Evolutionary conservation across 225 moss, liverwort and hornwort species (phyloP).

Genomic region (Antitrichia curtipendula): DNA sequence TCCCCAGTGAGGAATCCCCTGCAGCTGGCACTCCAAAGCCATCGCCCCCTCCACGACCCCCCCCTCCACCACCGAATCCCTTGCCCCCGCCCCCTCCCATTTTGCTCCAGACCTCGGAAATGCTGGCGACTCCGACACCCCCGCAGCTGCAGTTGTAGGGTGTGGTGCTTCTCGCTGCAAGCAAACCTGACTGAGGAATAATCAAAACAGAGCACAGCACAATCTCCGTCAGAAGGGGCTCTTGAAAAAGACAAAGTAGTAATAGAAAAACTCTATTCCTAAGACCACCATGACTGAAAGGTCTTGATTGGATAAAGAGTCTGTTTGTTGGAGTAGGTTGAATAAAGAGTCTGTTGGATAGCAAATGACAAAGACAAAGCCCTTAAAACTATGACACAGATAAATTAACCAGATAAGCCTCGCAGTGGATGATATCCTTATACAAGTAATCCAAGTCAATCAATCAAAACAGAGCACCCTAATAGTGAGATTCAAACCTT

Average conservation of each 20-base stretch:
- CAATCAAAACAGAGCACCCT: background rate
- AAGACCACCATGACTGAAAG: background rate
- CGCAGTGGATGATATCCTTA: background rate
- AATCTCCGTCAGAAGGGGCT: background rate
- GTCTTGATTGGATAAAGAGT: background rate
- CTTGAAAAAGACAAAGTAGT: background rate
- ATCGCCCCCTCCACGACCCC: conserved; percentile 54
- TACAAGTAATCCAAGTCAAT: background rate
- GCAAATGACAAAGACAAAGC: background rate
- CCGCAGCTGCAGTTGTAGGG: background rate
- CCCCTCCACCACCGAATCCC: conserved; percentile 35
- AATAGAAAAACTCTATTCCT: background rate
- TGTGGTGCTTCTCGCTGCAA: conserved; percentile 6
- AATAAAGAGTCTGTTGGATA: background rate
- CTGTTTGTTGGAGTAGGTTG: background rate
- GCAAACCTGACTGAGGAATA: background rate
- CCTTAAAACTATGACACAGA: background rate
- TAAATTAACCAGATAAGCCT: background rate
- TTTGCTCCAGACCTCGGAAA: conserved; percentile 6
- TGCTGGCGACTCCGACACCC: conserved; percentile 5
- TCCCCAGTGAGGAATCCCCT: conserved; percentile 26
- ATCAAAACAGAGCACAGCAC: background rate
- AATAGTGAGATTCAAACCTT: background rate
- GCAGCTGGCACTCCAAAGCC: conserved; percentile 53
- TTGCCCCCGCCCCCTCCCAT: conserved; percentile 33